phyloP scores from a whole-genome alignment of 306 rosid genomes.

The Crotalaria pallida region DNA sequence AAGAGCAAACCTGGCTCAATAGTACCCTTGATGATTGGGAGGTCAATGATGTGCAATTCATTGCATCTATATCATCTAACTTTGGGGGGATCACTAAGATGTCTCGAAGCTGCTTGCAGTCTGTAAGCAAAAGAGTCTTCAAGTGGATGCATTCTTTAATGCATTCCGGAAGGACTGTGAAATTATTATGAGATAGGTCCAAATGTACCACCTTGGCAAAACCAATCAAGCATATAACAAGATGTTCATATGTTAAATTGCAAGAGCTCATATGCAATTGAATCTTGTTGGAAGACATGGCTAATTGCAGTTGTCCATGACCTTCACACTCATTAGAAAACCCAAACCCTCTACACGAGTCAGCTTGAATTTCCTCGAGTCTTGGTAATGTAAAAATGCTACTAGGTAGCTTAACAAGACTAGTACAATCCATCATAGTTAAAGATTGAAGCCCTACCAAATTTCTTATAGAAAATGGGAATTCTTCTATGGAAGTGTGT shows the following conservation, averaged over 20 bases:
- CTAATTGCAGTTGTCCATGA: not conserved
- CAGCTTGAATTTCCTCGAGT: slow-evolving; percentile 7
- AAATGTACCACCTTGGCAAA: not conserved
- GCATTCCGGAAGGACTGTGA: not conserved
- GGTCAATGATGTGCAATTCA: slow-evolving; percentile 21
- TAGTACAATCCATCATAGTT: not conserved
- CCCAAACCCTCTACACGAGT: not conserved
- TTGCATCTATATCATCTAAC: not conserved
- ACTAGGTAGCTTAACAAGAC: not conserved
- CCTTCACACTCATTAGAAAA: not conserved
- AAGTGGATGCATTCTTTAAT: slow-evolving; percentile 1
- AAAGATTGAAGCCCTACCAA: slow-evolving; percentile 1
- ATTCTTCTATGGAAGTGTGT: not conserved
- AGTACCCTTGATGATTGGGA: slow-evolving; percentile 4
- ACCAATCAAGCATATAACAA: not conserved
- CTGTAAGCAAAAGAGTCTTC: not conserved
- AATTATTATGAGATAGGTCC: not conserved
- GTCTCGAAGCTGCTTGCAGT: not conserved
- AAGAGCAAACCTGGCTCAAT: slow-evolving; percentile 3
- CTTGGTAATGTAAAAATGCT: not conserved
- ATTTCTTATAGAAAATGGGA: not conserved
- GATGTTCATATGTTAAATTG: not conserved
- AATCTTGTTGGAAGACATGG: not conserved
- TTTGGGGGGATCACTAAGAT: not conserved
- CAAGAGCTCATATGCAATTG: not conserved